These are phyloP conservation scores for Dendrocalamus latiflorus DNA, from an alignment of 202 grass and related monocot species.

Conservation along the genomic window DNA sequence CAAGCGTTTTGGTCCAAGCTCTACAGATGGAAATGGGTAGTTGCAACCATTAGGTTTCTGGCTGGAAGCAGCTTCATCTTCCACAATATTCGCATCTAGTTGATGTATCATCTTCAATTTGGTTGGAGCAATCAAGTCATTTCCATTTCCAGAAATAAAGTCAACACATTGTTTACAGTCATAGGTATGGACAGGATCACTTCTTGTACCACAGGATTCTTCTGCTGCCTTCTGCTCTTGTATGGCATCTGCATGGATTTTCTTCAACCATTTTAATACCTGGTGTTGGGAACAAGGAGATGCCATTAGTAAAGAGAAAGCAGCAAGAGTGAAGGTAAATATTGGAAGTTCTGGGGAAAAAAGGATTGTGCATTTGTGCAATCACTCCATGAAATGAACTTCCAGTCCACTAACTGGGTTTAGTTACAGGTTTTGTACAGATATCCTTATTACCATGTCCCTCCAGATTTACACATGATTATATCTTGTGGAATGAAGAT, in stretches of 20 bases:
- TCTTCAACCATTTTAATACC: constrained; percentile 80
- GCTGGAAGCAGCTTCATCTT: no score
- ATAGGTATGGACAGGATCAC: constrained; percentile 1
- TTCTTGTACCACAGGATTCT: constrained; percentile 17
- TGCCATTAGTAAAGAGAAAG: constrained; percentile 17
- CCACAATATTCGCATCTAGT: constrained; percentile 17
- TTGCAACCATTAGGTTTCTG: neutral
- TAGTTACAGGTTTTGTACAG: neutral
- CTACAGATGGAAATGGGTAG: constrained; percentile 36
- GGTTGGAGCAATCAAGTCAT: constrained; percentile 14
- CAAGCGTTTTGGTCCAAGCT: neutral
- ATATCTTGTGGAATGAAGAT: neutral
- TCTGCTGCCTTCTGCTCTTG: constrained; percentile 34
- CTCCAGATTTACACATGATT: neutral
- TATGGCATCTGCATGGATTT: constrained; percentile 44
- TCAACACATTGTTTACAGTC: constrained; percentile 11
- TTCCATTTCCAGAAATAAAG: constrained; percentile 31
- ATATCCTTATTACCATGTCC: neutral
- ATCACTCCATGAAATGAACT: neutral
- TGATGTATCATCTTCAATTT: constrained; percentile 40
- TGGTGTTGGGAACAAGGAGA: constrained; percentile 1
- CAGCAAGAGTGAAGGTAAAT: neutral
- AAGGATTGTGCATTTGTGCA: neutral
- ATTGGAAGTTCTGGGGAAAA: neutral
- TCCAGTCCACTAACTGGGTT: neutral